These are phyloP conservation scores for Lepidium africanum DNA, from an alignment of 345 rosid species.

Conservation along the genomic window DNA sequence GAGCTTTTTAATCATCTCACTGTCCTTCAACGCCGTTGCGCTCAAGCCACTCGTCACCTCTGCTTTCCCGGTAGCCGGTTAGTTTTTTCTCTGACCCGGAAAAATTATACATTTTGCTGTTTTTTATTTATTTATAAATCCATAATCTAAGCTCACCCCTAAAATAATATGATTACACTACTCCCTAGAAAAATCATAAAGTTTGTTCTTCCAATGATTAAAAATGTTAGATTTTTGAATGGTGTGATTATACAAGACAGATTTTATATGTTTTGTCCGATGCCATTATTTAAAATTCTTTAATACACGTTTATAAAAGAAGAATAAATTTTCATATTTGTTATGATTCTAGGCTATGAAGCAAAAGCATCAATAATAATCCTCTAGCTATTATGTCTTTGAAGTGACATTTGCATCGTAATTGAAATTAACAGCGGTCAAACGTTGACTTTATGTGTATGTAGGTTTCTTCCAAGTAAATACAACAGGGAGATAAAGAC, in stretches of 20 bases:
- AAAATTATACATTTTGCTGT: no score
- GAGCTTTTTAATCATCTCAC: conserved; percentile 68
- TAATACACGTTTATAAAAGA: background rate
- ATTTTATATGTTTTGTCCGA: no score
- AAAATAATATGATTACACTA: no score
- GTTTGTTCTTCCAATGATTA: no score
- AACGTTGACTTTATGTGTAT: background rate
- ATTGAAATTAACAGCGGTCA: background rate
- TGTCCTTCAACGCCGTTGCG: conserved; percentile 54
- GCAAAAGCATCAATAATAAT: background rate
- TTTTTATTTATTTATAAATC: no score
- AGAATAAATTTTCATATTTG: background rate
- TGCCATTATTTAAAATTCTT: background rate
- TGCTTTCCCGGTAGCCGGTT: conserved; percentile 94
- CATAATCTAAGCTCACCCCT: no score
- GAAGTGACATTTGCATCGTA: background rate
- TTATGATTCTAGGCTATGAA: background rate
- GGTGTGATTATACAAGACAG: no score
- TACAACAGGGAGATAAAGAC: conserved; percentile 85
- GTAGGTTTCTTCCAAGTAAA: conserved; percentile 79
- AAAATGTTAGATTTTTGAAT: no score
- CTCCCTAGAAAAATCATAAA: no score
- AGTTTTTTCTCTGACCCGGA: background rate
- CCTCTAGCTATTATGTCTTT: background rate
- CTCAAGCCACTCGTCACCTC: conserved; percentile 77